Evolutionary conservation across 1,284 basidiomycete species (phyloP).

Genomic region (Ceratobasidium sp.): DNA sequence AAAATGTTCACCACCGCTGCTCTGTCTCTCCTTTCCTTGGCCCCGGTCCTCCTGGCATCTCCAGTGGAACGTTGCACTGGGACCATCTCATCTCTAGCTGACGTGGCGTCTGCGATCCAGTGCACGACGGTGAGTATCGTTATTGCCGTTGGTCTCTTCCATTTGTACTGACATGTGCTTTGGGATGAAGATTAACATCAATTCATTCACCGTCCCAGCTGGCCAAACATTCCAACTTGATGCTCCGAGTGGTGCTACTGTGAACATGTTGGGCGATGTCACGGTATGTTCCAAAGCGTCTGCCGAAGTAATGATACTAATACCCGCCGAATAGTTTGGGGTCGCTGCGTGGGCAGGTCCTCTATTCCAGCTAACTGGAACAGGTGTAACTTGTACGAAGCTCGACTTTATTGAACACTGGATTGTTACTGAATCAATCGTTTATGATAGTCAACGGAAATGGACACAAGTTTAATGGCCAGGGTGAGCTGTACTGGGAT

Average conservation of each 20-base stretch:
- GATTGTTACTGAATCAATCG: slow-evolving; percentile 1
- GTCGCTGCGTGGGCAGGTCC: slow-evolving; percentile 59
- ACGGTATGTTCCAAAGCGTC: slow-evolving; percentile 17
- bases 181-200: slow-evolving; percentile 39
- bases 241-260: slow-evolving; percentile 58
- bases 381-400: slow-evolving; percentile 22
- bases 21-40: slow-evolving; percentile 19
- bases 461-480: slow-evolving; percentile 60
- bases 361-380: slow-evolving; percentile 52
- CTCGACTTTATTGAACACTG: neutral
- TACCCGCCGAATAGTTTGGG: slow-evolving; percentile 53
- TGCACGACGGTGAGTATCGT: slow-evolving; percentile 25
- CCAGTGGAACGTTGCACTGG: slow-evolving; percentile 43
- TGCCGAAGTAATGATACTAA: no score
- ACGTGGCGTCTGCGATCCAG: slow-evolving; percentile 39
- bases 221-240: slow-evolving; percentile 57
- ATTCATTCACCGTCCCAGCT: slow-evolving; percentile 51
- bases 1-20: slow-evolving; percentile 15
- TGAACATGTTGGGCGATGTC: slow-evolving; percentile 63
- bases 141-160: no score
- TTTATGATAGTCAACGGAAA: slow-evolving; percentile 60
- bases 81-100: slow-evolving; percentile 40
- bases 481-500: slow-evolving; percentile 62
- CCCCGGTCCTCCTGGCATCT: slow-evolving; percentile 5
- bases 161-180: neutral